Conservation (phyloP, 2,329 filamentous ascomycete genomes). For the Colletotrichum navitas region DNA sequence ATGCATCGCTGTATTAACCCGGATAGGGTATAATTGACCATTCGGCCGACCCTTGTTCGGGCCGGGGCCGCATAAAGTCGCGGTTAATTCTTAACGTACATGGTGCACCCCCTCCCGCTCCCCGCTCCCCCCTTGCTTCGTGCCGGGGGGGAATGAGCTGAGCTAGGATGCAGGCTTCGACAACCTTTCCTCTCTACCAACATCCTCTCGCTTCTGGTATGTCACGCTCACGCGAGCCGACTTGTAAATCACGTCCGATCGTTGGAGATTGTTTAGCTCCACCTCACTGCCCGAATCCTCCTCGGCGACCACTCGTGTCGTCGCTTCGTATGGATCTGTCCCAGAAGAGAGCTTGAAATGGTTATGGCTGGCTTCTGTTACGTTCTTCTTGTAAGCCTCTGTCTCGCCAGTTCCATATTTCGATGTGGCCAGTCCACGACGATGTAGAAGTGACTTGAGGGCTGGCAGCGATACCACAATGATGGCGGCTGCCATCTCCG, state of each 20-base stretch:
- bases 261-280: slow-evolving; percentile 41
- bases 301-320: slow-evolving; percentile 35
- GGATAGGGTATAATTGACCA: background rate
- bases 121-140: background rate
- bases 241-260: slow-evolving; percentile 43
- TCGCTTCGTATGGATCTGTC: slow-evolving; percentile 39
- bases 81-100: background rate
- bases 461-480: slow-evolving; percentile 44
- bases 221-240: slow-evolving; percentile 44
- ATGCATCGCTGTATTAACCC: slow-evolving; percentile 11
- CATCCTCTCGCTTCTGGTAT: slow-evolving; percentile 39
- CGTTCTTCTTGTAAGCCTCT: slow-evolving; percentile 31
- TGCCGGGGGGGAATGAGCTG: background rate
- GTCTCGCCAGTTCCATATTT: slow-evolving; percentile 31
- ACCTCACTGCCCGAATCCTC: slow-evolving; percentile 43
- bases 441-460: slow-evolving; percentile 43
- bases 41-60: slow-evolving; percentile 19
- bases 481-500: slow-evolving; percentile 44
- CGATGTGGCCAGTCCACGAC: slow-evolving; percentile 34
- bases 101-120: background rate
- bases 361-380: slow-evolving; percentile 24
- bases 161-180: background rate
- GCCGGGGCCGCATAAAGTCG: slow-evolving; percentile 1
- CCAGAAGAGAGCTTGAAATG: slow-evolving; percentile 45
- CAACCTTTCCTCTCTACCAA: background rate